Evolutionary conservation across 1,284 basidiomycete genomes (phyloP).

Genomic region (Mycena sp.): DNA sequence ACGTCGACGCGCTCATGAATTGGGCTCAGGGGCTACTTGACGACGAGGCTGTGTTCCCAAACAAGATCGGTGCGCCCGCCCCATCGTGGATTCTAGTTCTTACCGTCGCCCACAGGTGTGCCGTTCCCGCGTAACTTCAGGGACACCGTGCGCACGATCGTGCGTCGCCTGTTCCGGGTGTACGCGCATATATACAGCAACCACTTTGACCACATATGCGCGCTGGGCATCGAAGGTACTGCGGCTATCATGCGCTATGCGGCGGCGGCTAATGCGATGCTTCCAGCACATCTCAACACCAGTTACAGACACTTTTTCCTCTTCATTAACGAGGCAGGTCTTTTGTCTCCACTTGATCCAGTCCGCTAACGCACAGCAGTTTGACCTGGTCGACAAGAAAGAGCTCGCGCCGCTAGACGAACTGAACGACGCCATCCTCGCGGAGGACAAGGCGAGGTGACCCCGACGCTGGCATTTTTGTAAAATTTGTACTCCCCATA

Average conservation of each 20-base stretch:
- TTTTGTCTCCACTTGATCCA: not conserved
- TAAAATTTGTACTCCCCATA: slow-evolving; percentile 6
- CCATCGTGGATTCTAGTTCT: not conserved
- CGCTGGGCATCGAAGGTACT: slow-evolving; percentile 95
- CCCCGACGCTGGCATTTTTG: not conserved
- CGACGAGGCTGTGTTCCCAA: slow-evolving; percentile 94
- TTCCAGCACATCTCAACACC: slow-evolving; percentile 94
- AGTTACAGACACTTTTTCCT: slow-evolving; percentile 99
- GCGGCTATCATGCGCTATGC: slow-evolving; percentile 7
- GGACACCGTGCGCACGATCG: slow-evolving; percentile 91
- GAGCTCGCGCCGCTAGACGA: slow-evolving; percentile 97
- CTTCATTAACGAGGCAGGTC: slow-evolving; percentile 91
- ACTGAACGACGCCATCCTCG: slow-evolving; percentile 94
- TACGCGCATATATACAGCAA: slow-evolving; percentile 99
- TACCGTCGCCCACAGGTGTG: slow-evolving; percentile 64
- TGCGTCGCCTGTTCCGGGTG: slow-evolving; percentile 93
- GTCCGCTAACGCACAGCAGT: slow-evolving; percentile 59
- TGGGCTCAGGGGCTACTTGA: slow-evolving; percentile 97
- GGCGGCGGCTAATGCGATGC: not conserved
- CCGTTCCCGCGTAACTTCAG: slow-evolving; percentile 94
- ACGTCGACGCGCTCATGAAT: slow-evolving; percentile 98
- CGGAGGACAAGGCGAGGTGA: slow-evolving; percentile 78
- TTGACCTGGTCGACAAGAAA: slow-evolving; percentile 96
- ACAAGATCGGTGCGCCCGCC: slow-evolving; percentile 81
- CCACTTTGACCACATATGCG: slow-evolving; percentile 99